phyloP scores from a whole-genome alignment of 2,329 filamentous ascomycete genomes.

The Chrysosporium queenslandicum region DNA sequence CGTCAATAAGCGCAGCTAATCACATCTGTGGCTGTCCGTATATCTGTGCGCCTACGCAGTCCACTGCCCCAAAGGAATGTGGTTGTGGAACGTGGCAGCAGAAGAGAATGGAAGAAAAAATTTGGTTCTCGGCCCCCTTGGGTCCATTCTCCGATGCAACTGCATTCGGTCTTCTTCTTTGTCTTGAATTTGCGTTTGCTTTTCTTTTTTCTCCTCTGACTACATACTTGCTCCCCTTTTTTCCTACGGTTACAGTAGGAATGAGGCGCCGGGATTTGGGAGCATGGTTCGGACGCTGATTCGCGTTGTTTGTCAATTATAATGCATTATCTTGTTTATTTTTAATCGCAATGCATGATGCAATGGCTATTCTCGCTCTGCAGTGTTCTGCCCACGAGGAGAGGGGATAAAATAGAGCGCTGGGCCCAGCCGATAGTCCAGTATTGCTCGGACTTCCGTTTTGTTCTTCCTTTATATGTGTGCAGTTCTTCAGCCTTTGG shows the following conservation, averaged over 20 bases:
- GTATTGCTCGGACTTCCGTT: not conserved
- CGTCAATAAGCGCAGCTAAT: not conserved
- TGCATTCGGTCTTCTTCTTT: constrained; percentile 10
- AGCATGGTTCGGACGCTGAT: not conserved
- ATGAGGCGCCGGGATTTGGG: not conserved
- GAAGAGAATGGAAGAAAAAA: not conserved
- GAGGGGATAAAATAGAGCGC: constrained; percentile 3
- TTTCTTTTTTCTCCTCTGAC: constrained; percentile 2
- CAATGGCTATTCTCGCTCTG: constrained; percentile 3
- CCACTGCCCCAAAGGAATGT: not conserved
- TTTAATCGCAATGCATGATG: constrained; percentile 8
- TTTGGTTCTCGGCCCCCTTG: constrained; percentile 3
- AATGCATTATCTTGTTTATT: constrained; percentile 2
- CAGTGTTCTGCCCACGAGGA: constrained; percentile 1
- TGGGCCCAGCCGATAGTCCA: not conserved
- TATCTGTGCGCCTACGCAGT: not conserved
- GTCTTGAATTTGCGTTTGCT: constrained; percentile 8
- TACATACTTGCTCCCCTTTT: too few relatives aligned
- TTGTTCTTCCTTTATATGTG: not conserved
- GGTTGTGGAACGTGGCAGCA: constrained; percentile 7
- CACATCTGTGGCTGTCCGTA: too few relatives aligned
- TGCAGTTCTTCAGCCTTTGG: not conserved
- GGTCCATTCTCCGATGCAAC: constrained; percentile 1
- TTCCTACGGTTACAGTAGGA: not conserved
- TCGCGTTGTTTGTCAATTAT: not conserved